These are phyloP conservation scores for Ziziphus jujuba DNA, from an alignment of 306 rosid genomes.

Conservation along the genomic window DNA sequence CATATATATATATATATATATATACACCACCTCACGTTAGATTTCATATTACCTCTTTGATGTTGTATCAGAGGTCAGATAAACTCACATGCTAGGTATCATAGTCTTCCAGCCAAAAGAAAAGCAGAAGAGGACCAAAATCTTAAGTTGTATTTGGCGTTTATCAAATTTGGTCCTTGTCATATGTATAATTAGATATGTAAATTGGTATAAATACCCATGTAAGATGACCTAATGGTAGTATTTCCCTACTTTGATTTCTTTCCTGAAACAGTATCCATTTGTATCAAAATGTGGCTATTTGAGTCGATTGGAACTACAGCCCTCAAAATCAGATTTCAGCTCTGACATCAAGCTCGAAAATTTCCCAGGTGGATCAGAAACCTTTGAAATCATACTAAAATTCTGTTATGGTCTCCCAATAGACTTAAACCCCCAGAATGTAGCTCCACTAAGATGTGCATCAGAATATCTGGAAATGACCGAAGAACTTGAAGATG, in stretches of 20 bases:
- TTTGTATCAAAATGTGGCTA: conserved; percentile 85
- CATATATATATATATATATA: no score
- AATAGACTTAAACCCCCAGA: conserved; percentile 62
- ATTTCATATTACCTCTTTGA: no score
- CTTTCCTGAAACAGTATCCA: conserved; percentile 66
- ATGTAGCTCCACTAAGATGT: conserved; percentile 82
- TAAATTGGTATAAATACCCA: not conserved
- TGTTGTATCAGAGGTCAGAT: no score
- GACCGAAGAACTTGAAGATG: conserved; percentile 87
- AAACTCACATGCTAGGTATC: no score
- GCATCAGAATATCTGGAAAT: conserved; percentile 90
- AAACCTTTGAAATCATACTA: conserved; percentile 64
- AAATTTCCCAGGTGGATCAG: conserved; percentile 82
- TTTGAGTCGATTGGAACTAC: conserved; percentile 57
- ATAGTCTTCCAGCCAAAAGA: no score
- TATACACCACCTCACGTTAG: no score
- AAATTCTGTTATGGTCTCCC: conserved; percentile 91
- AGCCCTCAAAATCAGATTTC: conserved; percentile 49
- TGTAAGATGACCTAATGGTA: conserved; percentile 1
- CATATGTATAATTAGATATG: no score
- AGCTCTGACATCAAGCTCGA: conserved; percentile 61
- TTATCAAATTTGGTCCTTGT: no score
- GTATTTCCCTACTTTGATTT: conserved; percentile 14
- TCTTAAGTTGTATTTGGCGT: no score
- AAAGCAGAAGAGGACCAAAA: no score